Conservation (phyloP, 2,329 filamentous ascomycete genomes). For the Aspergillus niger region DNA sequence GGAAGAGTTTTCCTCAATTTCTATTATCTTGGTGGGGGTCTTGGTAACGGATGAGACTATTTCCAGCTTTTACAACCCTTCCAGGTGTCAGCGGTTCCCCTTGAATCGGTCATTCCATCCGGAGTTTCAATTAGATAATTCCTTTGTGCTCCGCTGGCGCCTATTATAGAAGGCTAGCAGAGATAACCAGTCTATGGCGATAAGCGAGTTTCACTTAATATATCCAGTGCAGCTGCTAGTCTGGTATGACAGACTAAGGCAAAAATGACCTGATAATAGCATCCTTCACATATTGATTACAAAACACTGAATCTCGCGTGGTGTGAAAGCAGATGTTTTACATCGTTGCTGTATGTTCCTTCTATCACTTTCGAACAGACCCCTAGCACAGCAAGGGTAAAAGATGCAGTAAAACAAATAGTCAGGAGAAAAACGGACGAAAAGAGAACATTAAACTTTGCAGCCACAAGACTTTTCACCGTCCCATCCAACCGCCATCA, state of each 20-base stretch:
- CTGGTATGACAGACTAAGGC: conserved; percentile 14
- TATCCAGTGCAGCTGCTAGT: neutral
- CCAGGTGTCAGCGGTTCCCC: neutral
- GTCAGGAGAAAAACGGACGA: neutral
- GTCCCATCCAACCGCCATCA: conserved; percentile 91
- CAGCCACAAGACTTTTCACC: conserved; percentile 49
- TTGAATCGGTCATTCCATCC: neutral
- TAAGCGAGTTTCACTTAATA: neutral
- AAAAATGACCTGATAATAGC: conserved; percentile 11
- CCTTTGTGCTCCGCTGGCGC: neutral
- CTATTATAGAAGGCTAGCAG: neutral
- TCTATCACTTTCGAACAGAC: neutral
- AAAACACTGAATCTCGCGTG: neutral
- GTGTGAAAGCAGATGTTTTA: neutral
- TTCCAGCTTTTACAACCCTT: neutral
- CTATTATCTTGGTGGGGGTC: neutral
- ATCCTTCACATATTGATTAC: neutral
- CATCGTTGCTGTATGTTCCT: neutral
- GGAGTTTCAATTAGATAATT: neutral
- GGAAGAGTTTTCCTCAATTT: conserved; percentile 3
- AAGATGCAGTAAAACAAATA: neutral
- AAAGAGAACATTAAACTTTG: neutral
- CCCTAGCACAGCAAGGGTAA: neutral
- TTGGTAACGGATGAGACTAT: neutral
- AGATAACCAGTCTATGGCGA: neutral